phyloP scores from a whole-genome alignment of 192 early-diverging fungal genomes.

The Rhizoclosmatium sp. region DNA sequence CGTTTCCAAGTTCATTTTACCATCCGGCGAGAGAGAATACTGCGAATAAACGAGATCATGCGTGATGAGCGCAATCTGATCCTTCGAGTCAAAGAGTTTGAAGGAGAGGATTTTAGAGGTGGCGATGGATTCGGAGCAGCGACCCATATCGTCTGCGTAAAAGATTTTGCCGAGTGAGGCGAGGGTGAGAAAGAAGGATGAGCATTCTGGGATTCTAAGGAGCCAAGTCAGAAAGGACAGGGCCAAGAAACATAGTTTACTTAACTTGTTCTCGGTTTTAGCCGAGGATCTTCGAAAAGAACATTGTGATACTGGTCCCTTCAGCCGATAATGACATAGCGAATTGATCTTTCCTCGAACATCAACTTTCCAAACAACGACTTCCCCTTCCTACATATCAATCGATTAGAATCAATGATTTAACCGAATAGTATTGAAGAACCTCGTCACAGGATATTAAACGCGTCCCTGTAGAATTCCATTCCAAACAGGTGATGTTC shows the following conservation, averaged over 20 bases:
- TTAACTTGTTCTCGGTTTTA: slow-evolving; percentile 22
- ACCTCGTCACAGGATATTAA: slow-evolving; percentile 58
- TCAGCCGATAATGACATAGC: slow-evolving; percentile 59
- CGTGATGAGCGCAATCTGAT: slow-evolving; percentile 49
- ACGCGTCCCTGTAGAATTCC: slow-evolving; percentile 54
- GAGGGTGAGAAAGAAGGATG: slow-evolving; percentile 55
- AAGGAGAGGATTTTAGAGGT: slow-evolving; percentile 37
- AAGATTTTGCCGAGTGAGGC: slow-evolving; percentile 45
- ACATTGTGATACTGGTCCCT: slow-evolving; percentile 34
- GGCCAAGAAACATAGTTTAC: slow-evolving; percentile 1
- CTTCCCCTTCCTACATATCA: slow-evolving; percentile 49
- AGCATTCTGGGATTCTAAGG: slow-evolving; percentile 36
- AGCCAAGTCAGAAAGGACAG: neutral
- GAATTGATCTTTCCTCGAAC: slow-evolving; percentile 47
- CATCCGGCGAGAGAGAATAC: slow-evolving; percentile 51
- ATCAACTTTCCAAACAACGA: slow-evolving; percentile 66
- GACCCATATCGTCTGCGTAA: slow-evolving; percentile 63
- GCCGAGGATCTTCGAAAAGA: slow-evolving; percentile 33
- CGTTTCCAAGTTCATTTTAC: slow-evolving; percentile 50
- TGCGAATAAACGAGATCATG: slow-evolving; percentile 47
- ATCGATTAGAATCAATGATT: too few species aligned
- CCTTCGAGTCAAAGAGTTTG: slow-evolving; percentile 39
- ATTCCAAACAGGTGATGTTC: slow-evolving; percentile 47
- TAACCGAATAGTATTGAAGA: neutral
- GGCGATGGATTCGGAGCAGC: slow-evolving; percentile 47